A percentile compares a stretch with the other conserved stretches of the same genome.
These are phyloP conservation scores for Daldinia grandis DNA, from an alignment of 495 filamentous ascomycete species.

Conservation along the genomic window DNA sequence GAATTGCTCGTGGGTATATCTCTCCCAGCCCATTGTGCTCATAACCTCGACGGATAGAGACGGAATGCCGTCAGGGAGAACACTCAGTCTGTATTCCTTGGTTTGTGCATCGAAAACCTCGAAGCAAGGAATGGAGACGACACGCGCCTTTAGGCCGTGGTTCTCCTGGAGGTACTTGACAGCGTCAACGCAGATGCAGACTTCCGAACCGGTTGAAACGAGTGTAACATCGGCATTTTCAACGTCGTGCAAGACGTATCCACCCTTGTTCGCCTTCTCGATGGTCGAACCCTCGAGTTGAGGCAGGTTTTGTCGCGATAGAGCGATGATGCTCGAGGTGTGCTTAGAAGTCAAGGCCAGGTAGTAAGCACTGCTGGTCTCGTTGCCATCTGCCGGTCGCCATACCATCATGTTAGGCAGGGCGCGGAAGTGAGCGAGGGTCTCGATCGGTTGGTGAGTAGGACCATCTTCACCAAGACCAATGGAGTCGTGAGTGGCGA, in stretches of 20 bases:
- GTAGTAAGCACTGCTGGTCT: slow-evolving; percentile 98
- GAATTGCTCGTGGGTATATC: slow-evolving; percentile 98
- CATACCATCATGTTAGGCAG: slow-evolving; percentile 99
- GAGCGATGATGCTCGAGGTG: slow-evolving; percentile 90
- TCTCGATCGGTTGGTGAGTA: slow-evolving; percentile 99
- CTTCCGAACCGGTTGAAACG: slow-evolving; percentile 95
- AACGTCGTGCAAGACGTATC: slow-evolving; percentile 87
- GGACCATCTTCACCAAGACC: slow-evolving; percentile 99
- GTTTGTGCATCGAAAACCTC: slow-evolving; percentile 95
- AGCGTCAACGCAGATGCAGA: slow-evolving; percentile 90
- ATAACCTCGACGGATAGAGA: slow-evolving; percentile 93
- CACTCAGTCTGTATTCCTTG: slow-evolving; percentile 91
- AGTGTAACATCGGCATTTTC: slow-evolving; percentile 87
- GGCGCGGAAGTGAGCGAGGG: slow-evolving; percentile 98
- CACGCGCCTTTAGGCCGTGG: slow-evolving; percentile 85
- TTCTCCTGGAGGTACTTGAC: slow-evolving; percentile 89
- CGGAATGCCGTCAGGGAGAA: slow-evolving; percentile 94
- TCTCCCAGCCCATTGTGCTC: slow-evolving; percentile 95
- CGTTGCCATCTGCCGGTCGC: slow-evolving; percentile 98
- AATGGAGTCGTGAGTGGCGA: slow-evolving; percentile 99
- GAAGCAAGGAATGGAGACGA: slow-evolving; percentile 96
- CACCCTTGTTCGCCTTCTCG: slow-evolving; percentile 89
- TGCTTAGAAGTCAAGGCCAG: slow-evolving; percentile 87
- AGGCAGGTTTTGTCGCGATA: slow-evolving; percentile 98
- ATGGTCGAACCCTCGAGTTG: slow-evolving; percentile 94